phyloP scores from a whole-genome alignment of 345 rosid genomes.

The Firmiana major region DNA sequence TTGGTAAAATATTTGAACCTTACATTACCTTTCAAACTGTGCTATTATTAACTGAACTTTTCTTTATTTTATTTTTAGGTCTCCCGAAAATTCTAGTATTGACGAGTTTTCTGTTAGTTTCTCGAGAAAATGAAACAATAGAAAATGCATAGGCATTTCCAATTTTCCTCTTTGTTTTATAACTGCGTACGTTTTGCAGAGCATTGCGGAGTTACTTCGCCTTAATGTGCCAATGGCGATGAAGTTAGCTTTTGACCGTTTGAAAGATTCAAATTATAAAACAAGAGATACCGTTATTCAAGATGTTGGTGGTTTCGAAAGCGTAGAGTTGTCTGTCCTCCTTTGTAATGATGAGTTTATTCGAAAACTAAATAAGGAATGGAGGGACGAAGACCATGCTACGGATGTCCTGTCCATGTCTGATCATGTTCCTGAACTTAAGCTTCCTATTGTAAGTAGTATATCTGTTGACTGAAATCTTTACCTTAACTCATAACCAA shows the following conservation, averaged over 20 bases:
- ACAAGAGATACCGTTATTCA: constrained; percentile 71
- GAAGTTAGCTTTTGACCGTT: constrained; percentile 67
- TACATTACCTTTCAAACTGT: neutral
- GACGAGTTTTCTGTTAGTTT: neutral
- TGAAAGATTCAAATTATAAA: constrained; percentile 53
- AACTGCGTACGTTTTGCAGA: constrained; percentile 33
- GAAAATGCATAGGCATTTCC: neutral
- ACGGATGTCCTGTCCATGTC: constrained; percentile 98
- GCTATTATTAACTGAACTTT: neutral
- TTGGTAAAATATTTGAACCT: constrained; percentile 33
- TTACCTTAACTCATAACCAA: neutral
- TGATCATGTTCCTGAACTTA: constrained; percentile 65
- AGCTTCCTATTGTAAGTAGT: constrained; percentile 74
- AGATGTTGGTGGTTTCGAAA: constrained; percentile 65
- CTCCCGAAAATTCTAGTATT: neutral
- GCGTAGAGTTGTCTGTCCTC: constrained; percentile 72
- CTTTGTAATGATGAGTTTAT: constrained; percentile 88
- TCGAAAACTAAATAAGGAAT: constrained; percentile 78
- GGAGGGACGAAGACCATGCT: constrained; percentile 93
- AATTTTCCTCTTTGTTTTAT: neutral
- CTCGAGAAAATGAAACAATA: neutral
- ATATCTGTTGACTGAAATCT: neutral
- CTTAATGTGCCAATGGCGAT: constrained; percentile 82
- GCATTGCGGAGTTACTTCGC: constrained; percentile 81
- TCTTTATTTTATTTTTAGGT: neutral